phyloP scores from a whole-genome alignment of 345 rosid genomes.

The Litchi chinensis region DNA sequence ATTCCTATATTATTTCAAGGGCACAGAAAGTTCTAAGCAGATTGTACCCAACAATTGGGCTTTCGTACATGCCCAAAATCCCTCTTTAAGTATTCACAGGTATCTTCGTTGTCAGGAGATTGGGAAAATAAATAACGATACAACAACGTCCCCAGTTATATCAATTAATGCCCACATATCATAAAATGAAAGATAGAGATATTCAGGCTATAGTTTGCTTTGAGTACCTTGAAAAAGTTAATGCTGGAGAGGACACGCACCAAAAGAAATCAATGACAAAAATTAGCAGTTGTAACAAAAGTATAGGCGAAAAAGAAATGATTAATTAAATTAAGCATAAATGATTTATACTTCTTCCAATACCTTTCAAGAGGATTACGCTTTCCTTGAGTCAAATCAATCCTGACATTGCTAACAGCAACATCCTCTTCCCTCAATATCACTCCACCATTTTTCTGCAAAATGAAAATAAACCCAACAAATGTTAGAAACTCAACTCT shows the following conservation, averaged over 20 bases:
- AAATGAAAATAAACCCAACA: slow-evolving; percentile 15
- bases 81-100: not conserved
- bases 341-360: slow-evolving; percentile 2
- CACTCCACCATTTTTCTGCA: slow-evolving; percentile 67
- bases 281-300: not conserved
- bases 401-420: slow-evolving; percentile 76
- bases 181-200: not conserved
- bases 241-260: slow-evolving; percentile 55
- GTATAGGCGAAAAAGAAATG: slow-evolving; percentile 12
- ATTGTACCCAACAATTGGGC: not conserved
- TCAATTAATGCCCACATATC: not conserved
- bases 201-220: not conserved
- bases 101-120: not conserved
- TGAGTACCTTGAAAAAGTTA: slow-evolving; percentile 84
- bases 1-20: not conserved
- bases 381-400: slow-evolving; percentile 90
- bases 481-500: not conserved
- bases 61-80: not conserved
- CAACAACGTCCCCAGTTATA: not conserved
- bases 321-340: slow-evolving; percentile 8
- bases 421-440: slow-evolving; percentile 75
- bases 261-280: slow-evolving; percentile 7
- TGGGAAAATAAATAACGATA: not conserved
- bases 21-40: not conserved
- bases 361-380: slow-evolving; percentile 91